Evolutionary conservation across 371 early-diverging fungal genomes (phyloP), one percentile per base, ranked within the genome.

Genomic region (Apophysomyces sp.): DNA sequence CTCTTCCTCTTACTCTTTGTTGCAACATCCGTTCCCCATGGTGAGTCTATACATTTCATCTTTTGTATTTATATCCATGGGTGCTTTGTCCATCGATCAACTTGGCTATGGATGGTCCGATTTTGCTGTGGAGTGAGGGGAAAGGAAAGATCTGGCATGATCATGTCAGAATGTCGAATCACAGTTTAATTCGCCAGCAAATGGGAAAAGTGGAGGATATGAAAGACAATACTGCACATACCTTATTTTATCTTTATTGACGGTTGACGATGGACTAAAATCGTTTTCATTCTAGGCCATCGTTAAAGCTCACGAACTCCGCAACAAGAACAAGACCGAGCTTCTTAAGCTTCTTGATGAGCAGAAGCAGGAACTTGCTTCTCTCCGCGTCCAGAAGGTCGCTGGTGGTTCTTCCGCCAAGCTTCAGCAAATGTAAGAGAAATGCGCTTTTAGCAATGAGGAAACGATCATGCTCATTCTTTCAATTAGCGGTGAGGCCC

Each of bases 291-390:
- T 32, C 11, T 74, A 87, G 91, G 85, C 85, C 78, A 83, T 86
- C 81, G 88, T 94, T 74, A 95, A 94, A 84, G 92, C 92, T 78
- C 77, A 86, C 85, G 93, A 94, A 81, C 86, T 97, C 80, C 91
- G 95, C 79, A 86, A 81, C 76, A 92, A 94, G 87, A 87, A 86
- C 82, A 94, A 92, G 87, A 89, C 83, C 55, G 93, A 94, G 81
- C 87, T 96, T 52, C 74, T 77, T 65, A 87, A 91, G 84, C 85
- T 90, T 74, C 89, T 96, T 59, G 90, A 90, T 62, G 89, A 91
- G 67, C 88, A 94, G 74, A 94, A 93, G 89, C 84, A 87, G 71
- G 95, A 96, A 83, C 90, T 96, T 56, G 76, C 90, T 67, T 77
- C 85, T 61, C 89, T 94, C 63, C 89, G 92, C 71, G 94, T 93